Base-by-base conservation (phyloP, 2,329 filamentous ascomycete species). In the Thielaviopsis euricoi region DNA sequence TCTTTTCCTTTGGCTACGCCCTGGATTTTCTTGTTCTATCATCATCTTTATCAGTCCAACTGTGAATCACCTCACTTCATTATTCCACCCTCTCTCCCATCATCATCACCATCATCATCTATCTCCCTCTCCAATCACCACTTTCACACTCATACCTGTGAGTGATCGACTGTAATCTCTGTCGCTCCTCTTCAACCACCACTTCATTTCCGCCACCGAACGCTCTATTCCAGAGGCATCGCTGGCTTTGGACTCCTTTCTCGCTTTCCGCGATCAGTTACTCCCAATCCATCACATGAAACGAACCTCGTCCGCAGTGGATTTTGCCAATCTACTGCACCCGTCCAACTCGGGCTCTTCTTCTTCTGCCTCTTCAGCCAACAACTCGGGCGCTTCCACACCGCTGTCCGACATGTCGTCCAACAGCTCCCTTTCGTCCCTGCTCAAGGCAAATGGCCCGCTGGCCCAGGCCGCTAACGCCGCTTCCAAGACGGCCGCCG, bases 241-340 rank as follows among this genome's bases (percentile, higher is more conserved):
- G 37, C 37, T 43, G 37, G 37, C 37, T 43, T 43, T 17, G 37
- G 37, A 43, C 37, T 43, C 37, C 37, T 43, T 43, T 6, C 37
- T n/a, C 37, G 37, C 37, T 43, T 15, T 43, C 37, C 17, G 37
- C 37, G 37, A 15, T n/a, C 13, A 43, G 37, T 43, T 15, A 21
- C 17, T 55, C 51, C 26, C 49, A 49, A 33, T 43, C 26, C 25
- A 75, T 82, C 82, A 84, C 78, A 87, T 88, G 84, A 83, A 86
- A 79, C 81, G 81, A 71, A 77, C 81, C 76, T 77, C 79, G 67
- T 85, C 84, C 64, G 81, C 83, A 70, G 81, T 85, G 73, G 83
- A 85, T 78, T 86, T 87, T 71, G 81, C 80, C 69, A 86, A 81
- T 77, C 80, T 87, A 69, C 79, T 88, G 67, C 87, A 87, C 67